Base-by-base conservation (phyloP, 805 yeast species). In the Maudiozyma pseudohumilis region DNA sequence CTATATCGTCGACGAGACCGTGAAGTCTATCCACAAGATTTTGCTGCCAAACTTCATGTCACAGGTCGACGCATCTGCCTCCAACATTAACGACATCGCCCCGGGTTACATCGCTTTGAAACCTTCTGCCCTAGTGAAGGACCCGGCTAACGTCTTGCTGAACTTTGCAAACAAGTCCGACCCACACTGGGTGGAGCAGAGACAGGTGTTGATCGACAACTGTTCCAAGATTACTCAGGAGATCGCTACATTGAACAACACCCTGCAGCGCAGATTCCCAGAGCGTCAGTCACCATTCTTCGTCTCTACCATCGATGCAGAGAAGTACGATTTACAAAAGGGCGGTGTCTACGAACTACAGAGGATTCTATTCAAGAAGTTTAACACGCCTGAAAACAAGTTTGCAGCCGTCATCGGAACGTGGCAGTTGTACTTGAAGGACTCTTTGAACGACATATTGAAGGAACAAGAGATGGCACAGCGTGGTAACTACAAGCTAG, bases 71-170 rank as follows among this genome's bases (percentile, higher is more conserved):
- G 65, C 65, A 5, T 60, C 59, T 37, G 34, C n/a, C 23, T 21
- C 32, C 19, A 68, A 69, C 45, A 64, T 80, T 46, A 80, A 83
- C 56, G 68, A 74, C 12, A 74, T 89, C 23, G 87, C 95, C 8
- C 85, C 95, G 2, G 95, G 95, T 19, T 88, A 85, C 60, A 83
- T 86, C 40, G 97, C 95, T 3, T 66, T 88, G 53, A 88, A 88
- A 64, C 96, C 97, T 34, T 84, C 95, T 19, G 97, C 96, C 2
- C 69, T 89, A 46, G 76, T 84, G 41, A 66, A 72, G 26, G 72
- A 83, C 56, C 94, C 96, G 2, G 81, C 83, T 11, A 69, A 74
- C 16, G 82, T 83, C 8, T 68, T 88, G 51, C 66, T 69, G 41
- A 68, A 84, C 63, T 83, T 64, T 61, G 51, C 65, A 13, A 30